Conservation (phyloP, 306 rosid genomes). For the Benincasa hispida region DNA sequence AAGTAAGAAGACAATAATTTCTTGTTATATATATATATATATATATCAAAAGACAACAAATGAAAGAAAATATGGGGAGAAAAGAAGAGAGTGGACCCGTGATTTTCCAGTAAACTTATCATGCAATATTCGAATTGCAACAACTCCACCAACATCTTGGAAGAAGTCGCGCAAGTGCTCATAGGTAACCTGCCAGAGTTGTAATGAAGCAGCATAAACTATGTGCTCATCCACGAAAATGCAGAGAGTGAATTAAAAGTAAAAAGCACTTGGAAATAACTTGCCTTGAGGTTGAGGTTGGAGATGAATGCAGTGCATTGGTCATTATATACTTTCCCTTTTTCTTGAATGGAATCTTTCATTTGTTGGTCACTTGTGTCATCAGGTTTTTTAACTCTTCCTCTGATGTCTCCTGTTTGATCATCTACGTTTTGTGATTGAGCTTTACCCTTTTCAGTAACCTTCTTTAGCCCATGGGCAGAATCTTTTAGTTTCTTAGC, state of each 20-base stretch:
- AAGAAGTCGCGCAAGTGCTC: slow-evolving; percentile 67
- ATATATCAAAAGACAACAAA: neutral
- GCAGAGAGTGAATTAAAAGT: neutral
- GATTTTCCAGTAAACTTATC: slow-evolving; percentile 87
- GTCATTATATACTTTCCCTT: slow-evolving; percentile 46
- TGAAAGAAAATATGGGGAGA: neutral
- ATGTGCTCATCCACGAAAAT: neutral
- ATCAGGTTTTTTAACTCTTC: slow-evolving; percentile 23
- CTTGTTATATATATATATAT: neutral
- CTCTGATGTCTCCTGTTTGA: slow-evolving; percentile 23
- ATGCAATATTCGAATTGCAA: slow-evolving; percentile 56
- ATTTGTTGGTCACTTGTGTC: slow-evolving; percentile 25
- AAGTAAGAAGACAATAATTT: no score
- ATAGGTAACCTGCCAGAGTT: slow-evolving; percentile 47
- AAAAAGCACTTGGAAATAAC: neutral
- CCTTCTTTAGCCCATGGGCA: slow-evolving; percentile 30
- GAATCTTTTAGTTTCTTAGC: slow-evolving; percentile 54
- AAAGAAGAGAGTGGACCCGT: slow-evolving; percentile 43
- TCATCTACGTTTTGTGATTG: slow-evolving; percentile 24
- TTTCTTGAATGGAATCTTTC: slow-evolving; percentile 26
- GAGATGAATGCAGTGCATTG: slow-evolving; percentile 85
- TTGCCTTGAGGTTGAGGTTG: slow-evolving; percentile 48
- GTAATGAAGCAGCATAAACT: neutral
- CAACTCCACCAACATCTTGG: slow-evolving; percentile 73
- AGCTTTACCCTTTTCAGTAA: slow-evolving; percentile 28